Conservation (phyloP, 164 flowering plant genomes). For the Vitis cinerea region DNA sequence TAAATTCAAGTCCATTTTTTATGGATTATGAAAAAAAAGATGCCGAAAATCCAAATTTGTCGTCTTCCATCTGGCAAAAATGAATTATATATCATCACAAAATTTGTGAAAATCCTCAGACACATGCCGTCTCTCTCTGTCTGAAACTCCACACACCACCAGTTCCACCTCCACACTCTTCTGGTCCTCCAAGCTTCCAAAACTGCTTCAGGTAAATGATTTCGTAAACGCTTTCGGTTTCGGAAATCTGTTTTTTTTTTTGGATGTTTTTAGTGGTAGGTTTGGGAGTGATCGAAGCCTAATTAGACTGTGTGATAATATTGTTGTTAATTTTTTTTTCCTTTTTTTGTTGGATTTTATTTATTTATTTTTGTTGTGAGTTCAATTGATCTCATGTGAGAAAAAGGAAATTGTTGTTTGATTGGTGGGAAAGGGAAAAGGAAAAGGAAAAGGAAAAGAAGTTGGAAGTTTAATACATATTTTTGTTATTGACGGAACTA, state of each 20-base stretch:
- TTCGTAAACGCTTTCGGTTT: not conserved
- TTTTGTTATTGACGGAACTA: too few species aligned
- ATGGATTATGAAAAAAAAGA: too few species aligned
- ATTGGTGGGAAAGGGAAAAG: not conserved
- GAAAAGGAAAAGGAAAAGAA: not conserved
- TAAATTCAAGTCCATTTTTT: too few species aligned
- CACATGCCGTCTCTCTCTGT: not conserved
- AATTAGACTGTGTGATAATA: not conserved
- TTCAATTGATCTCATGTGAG: too few species aligned
- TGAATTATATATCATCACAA: not conserved
- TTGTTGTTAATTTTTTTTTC: not conserved
- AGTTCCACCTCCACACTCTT: constrained; percentile 5
- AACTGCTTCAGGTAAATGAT: not conserved
- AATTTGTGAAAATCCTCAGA: too few species aligned
- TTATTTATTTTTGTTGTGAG: too few species aligned
- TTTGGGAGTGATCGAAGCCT: not conserved
- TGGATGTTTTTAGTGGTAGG: not conserved
- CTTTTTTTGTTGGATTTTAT: too few species aligned
- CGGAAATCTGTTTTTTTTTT: not conserved
- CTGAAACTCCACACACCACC: constrained; percentile 8
- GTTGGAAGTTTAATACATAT: not conserved
- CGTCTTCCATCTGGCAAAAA: too few species aligned
- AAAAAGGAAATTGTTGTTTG: not conserved
- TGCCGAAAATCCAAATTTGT: too few species aligned
- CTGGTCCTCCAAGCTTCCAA: not conserved